Base-by-base conservation (phyloP, 129 eudicot species). In the Helianthus tuberosus region DNA sequence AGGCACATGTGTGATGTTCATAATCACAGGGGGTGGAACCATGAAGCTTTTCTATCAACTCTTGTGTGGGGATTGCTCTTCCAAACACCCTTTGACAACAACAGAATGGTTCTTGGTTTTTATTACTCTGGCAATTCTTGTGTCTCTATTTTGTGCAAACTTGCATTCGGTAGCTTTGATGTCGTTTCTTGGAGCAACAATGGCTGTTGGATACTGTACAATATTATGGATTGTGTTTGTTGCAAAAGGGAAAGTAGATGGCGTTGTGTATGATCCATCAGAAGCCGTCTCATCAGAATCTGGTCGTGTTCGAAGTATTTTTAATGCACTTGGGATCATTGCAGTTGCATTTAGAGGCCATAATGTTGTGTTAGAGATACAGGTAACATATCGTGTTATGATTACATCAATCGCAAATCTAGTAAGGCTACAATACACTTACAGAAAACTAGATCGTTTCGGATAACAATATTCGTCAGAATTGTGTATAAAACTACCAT, bases 281-380 rank as follows among this genome's bases (percentile, higher is more conserved):
- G 50, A 68, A n/a, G 73, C 5, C 0, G 54, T 76, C 4, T 17
- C 75, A 1, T 54, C 81, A 12, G 71, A 69, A 50, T 23, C 36
- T 17, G 14, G 41, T 14, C 38, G 80, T 32, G 6, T 85, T 66
- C 81, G 80, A 9, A 69, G 69, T 53, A 70, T 78, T 39, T 39
- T 90, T 50, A 74, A 67, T 76, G 93, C 81, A 10, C 48, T 90
- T 23, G 96, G 86, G 54, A 27, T 76, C 68, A 53, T 90, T 32
- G 82, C 87, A 25, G 49, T 85, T 44, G 85, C 86, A 11, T 90
- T 90, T 54, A 78, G 96, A 85, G 96, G 96, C 20, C 93, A 90
- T 78, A 90, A 90, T 79, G 87, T 90, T 58, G 87, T 90, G 50
- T 75, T 90, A 27, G 96, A 90, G 71, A 90, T 90, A 64, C 96